Evolutionary conservation across 805 yeast genomes (phyloP).

Genomic region (Spathaspora sp.): DNA sequence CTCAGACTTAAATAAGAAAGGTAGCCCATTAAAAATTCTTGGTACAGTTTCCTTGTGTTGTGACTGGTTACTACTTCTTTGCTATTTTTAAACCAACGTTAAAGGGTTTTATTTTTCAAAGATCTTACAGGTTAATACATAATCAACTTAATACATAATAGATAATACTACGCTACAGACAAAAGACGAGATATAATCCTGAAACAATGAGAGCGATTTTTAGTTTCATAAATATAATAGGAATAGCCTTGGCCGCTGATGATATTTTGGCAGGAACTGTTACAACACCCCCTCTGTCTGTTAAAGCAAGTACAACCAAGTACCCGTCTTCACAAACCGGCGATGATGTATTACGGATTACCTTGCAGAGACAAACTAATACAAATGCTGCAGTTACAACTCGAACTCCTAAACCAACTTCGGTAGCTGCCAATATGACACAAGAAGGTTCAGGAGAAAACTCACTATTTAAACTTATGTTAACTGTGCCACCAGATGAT

Average conservation of each 20-base stretch:
- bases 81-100: no score
- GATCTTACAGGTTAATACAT: no score
- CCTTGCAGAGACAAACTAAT: slow-evolving; percentile 4
- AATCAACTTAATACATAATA: no score
- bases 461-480: slow-evolving; percentile 8
- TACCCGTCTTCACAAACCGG: not conserved
- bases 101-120: no score
- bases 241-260: not conserved
- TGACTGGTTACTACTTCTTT: not conserved
- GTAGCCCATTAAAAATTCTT: no score
- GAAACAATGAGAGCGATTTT: not conserved
- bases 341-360: slow-evolving; percentile 5
- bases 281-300: not conserved
- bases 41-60: not conserved
- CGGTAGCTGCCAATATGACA: slow-evolving; percentile 1
- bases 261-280: not conserved
- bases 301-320: not conserved
- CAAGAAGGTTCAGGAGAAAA: slow-evolving; percentile 1
- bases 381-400: slow-evolving; percentile 1
- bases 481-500: slow-evolving; percentile 13
- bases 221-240: not conserved
- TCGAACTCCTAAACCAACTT: not conserved
- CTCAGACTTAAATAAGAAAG: not conserved
- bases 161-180: no score
- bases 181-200: no score